phyloP scores from a whole-genome alignment of 176 grass and related monocot species.

The Eremochloa ophiuroides region DNA sequence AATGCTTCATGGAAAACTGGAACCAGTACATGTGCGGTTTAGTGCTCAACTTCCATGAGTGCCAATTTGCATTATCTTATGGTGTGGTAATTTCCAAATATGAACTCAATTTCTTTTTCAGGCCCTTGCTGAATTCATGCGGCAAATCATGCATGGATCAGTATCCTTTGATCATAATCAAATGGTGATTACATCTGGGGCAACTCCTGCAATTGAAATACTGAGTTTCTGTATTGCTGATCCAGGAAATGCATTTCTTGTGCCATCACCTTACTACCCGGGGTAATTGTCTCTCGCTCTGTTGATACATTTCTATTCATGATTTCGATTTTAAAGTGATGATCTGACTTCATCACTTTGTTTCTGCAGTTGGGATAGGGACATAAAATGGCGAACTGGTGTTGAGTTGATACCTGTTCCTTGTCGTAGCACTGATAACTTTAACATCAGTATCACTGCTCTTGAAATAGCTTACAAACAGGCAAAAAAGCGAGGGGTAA shows the following conservation, averaged over 20 bases:
- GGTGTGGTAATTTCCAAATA: neutral
- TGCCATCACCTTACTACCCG: slow-evolving; percentile 96
- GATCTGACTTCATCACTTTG: neutral
- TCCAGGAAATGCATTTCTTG: slow-evolving; percentile 94
- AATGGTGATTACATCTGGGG: slow-evolving; percentile 85
- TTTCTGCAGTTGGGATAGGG: slow-evolving; percentile 79
- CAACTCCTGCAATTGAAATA: slow-evolving; percentile 88
- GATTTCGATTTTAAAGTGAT: neutral
- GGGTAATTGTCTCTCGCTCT: slow-evolving; percentile 44
- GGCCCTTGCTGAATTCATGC: slow-evolving; percentile 92
- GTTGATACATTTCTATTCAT: neutral
- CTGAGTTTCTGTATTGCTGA: slow-evolving; percentile 93
- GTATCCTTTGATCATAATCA: slow-evolving; percentile 74
- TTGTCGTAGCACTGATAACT: slow-evolving; percentile 89
- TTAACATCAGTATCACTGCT: slow-evolving; percentile 68
- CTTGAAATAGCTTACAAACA: slow-evolving; percentile 88
- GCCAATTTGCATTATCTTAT: neutral
- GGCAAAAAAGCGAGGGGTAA: slow-evolving; percentile 83
- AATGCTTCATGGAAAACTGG: neutral
- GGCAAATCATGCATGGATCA: slow-evolving; percentile 63
- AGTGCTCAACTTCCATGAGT: neutral
- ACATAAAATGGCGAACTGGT: slow-evolving; percentile 82
- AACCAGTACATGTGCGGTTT: neutral
- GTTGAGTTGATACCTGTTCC: slow-evolving; percentile 92
- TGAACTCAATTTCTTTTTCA: slow-evolving; percentile 35